phyloP scores from a whole-genome alignment of 1,139 yeast species.

The Eremothecium sinecaudum region DNA sequence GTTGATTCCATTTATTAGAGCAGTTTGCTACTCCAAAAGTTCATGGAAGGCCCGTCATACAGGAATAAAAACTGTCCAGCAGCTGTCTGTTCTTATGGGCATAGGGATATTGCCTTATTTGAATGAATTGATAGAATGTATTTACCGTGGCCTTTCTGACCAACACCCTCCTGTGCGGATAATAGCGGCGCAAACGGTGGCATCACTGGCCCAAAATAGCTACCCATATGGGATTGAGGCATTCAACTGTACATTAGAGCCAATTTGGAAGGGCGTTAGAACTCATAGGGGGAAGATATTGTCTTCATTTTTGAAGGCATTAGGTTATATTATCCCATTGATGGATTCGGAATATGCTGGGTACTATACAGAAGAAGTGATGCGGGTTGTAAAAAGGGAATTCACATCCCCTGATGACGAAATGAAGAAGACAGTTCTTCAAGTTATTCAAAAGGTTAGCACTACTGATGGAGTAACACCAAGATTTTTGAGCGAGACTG shows the following conservation, averaged over 20 bases:
- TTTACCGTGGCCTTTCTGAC: conserved; percentile 56
- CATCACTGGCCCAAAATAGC: conserved; percentile 77
- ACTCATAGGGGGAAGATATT: conserved; percentile 70
- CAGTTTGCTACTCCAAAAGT: conserved; percentile 71
- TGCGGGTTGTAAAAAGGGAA: conserved; percentile 59
- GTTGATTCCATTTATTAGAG: conserved; percentile 69
- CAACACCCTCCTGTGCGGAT: conserved; percentile 60
- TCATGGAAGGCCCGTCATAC: conserved; percentile 85
- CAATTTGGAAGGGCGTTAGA: conserved; percentile 72
- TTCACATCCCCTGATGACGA: conserved; percentile 82
- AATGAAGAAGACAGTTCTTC: conserved; percentile 66
- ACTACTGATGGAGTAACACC: conserved; percentile 44
- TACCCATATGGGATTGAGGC: conserved; percentile 88
- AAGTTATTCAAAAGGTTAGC: conserved; percentile 50
- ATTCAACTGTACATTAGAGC: conserved; percentile 54
- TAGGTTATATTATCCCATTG: conserved; percentile 74
- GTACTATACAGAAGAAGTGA: conserved; percentile 67
- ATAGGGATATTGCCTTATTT: conserved; percentile 71
- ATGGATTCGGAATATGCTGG: conserved; percentile 80
- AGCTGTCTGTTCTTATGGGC: conserved; percentile 60
- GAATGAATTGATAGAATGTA: conserved; percentile 51
- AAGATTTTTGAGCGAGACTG: conserved; percentile 38
- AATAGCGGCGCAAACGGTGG: conserved; percentile 60
- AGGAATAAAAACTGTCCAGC: conserved; percentile 72
- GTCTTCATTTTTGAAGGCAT: conserved; percentile 67